These are phyloP conservation scores for Pneumocystis oryctolagi DNA, from an alignment of 1,139 yeast species.

Conservation along the genomic window DNA sequence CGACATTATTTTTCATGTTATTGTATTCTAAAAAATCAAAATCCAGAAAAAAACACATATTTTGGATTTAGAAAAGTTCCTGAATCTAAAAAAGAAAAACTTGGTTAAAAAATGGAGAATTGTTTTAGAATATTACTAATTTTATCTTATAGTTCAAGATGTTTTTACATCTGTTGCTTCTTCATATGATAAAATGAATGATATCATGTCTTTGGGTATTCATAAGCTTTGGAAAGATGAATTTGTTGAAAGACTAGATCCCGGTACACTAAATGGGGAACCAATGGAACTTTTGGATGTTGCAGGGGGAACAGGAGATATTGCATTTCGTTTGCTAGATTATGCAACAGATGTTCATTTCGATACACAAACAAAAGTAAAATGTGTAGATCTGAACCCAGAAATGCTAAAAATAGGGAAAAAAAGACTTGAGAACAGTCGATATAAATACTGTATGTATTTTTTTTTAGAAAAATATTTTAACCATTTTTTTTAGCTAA, in stretches of 20 bases:
- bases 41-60: slow-evolving; percentile 38
- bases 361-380: slow-evolving; percentile 67
- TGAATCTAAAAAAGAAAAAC: slow-evolving; percentile 63
- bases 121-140: neutral
- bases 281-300: slow-evolving; percentile 83
- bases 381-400: slow-evolving; percentile 84
- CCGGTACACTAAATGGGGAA: slow-evolving; percentile 42
- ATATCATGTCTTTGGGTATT: slow-evolving; percentile 90
- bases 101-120: slow-evolving; percentile 19
- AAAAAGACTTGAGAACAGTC: slow-evolving; percentile 37
- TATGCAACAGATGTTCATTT: slow-evolving; percentile 72
- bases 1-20: neutral
- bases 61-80: slow-evolving; percentile 84
- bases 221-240: slow-evolving; percentile 93
- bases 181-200: slow-evolving; percentile 91
- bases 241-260: slow-evolving; percentile 73
- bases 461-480: slow-evolving; percentile 27
- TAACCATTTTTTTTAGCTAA: slow-evolving; percentile 31
- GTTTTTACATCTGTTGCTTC: slow-evolving; percentile 93
- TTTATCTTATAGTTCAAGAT: slow-evolving; percentile 42
- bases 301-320: slow-evolving; percentile 98
- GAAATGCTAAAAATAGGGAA: slow-evolving; percentile 94
- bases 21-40: neutral
- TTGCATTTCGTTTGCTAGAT: slow-evolving; percentile 85
- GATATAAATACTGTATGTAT: slow-evolving; percentile 18